These are phyloP conservation scores for Trametes versicolor DNA, from an alignment of 1,284 basidiomycete species.

Conservation along the genomic window DNA sequence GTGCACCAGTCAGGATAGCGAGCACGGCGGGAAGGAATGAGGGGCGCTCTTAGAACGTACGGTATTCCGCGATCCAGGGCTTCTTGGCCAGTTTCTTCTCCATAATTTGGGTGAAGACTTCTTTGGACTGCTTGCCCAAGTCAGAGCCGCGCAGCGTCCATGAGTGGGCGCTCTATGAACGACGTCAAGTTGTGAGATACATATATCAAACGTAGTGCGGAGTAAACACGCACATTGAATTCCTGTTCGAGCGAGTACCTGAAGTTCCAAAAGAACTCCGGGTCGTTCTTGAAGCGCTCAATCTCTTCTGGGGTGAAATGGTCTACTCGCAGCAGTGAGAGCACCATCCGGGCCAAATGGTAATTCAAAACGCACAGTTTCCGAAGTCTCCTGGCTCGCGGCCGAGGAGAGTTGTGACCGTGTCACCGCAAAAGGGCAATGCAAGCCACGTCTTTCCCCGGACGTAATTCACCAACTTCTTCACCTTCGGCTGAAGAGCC, in stretches of 20 bases:
- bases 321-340: constrained; percentile 4
- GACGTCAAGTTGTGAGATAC: background rate
- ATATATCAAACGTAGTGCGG: too few relatives aligned
- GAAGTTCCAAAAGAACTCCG: constrained; percentile 59
- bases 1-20: background rate
- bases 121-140: constrained; percentile 48
- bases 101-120: constrained; percentile 56
- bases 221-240: constrained; percentile 56
- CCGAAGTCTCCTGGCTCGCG: constrained; percentile 41
- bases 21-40: too few relatives aligned
- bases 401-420: constrained; percentile 49
- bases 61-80: constrained; percentile 66
- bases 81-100: constrained; percentile 59
- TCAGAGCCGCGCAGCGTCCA: constrained; percentile 55
- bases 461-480: constrained; percentile 64
- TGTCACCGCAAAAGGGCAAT: constrained; percentile 54
- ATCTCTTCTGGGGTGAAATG: constrained; percentile 70
- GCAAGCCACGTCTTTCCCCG: constrained; percentile 72
- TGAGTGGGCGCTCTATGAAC: constrained; percentile 56
- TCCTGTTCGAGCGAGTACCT: constrained; percentile 59
- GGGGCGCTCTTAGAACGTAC: constrained; percentile 41
- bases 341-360: too few relatives aligned
- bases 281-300: constrained; percentile 54
- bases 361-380: too few relatives aligned
- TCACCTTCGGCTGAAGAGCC: constrained; percentile 62